Evolutionary conservation across 2,329 filamentous ascomycete species (phyloP).

Genomic region (Neofusicoccum parvum): DNA sequence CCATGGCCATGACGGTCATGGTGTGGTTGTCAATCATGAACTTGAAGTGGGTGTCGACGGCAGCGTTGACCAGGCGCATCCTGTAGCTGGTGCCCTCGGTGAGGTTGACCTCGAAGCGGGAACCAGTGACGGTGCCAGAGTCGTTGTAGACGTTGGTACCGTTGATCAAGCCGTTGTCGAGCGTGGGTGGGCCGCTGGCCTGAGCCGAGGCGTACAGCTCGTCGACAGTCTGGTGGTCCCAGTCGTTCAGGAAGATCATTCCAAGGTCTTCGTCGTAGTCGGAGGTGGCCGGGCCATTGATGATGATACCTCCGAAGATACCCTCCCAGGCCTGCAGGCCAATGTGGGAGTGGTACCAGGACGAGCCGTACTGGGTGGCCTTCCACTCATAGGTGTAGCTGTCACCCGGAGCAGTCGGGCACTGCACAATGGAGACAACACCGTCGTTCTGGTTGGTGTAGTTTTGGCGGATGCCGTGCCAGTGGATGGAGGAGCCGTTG

Average conservation of each 20-base stretch:
- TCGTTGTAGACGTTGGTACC: constrained; percentile 39
- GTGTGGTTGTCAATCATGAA: constrained; percentile 43
- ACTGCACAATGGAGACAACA: constrained; percentile 50
- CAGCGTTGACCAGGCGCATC: constrained; percentile 60
- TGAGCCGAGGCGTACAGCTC: constrained; percentile 13
- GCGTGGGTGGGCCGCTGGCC: constrained; percentile 28
- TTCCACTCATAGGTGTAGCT: constrained; percentile 57
- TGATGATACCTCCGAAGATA: constrained; percentile 36
- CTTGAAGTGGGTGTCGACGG: constrained; percentile 35
- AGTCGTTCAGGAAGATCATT: constrained; percentile 45
- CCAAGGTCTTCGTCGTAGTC: constrained; percentile 46
- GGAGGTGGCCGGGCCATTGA: constrained; percentile 40
- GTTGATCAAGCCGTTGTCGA: constrained; percentile 53
- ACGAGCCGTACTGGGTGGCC: constrained; percentile 46
- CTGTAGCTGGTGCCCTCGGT: constrained; percentile 57
- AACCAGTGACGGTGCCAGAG: constrained; percentile 21
- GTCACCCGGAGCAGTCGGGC: constrained; percentile 29
- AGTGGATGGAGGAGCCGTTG: constrained; percentile 66
- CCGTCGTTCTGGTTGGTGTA: constrained; percentile 60
- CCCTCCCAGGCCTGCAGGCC: constrained; percentile 39
- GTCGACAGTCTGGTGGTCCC: constrained; percentile 28
- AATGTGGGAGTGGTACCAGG: constrained; percentile 34
- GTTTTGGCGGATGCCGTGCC: constrained; percentile 62
- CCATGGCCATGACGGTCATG: constrained; percentile 47
- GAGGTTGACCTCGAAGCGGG: constrained; percentile 35